Evolutionary conservation across 805 yeast species (phyloP).

Genomic region (Sugiyamaella valdiviana): DNA sequence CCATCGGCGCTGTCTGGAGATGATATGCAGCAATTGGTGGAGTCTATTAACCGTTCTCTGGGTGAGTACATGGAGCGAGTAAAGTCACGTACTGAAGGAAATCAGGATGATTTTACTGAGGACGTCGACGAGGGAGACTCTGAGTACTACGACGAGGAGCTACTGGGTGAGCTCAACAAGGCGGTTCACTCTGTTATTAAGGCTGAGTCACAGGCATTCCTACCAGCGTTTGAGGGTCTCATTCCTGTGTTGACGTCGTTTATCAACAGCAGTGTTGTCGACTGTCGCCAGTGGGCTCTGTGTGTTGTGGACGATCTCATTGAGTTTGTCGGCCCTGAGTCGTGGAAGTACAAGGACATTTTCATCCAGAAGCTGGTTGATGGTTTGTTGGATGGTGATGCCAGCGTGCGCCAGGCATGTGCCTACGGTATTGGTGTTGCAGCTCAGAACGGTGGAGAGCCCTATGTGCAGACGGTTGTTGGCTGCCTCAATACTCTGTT

Average conservation of each 20-base stretch:
- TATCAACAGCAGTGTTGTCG: constrained; percentile 60
- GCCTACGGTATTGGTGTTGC: constrained; percentile 79
- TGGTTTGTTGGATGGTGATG: constrained; percentile 39
- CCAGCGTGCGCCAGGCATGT: constrained; percentile 81
- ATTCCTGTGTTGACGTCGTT: constrained; percentile 58
- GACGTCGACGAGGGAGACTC: constrained; percentile 78
- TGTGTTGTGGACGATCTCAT: constrained; percentile 74
- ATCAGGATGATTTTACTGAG: constrained; percentile 61
- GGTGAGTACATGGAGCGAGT: constrained; percentile 66
- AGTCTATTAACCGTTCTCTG: constrained; percentile 54
- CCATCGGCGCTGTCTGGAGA: constrained; percentile 46
- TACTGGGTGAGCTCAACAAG: constrained; percentile 78
- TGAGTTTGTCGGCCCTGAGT: constrained; percentile 68
- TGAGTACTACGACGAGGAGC: constrained; percentile 82
- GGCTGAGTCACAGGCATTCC: constrained; percentile 49
- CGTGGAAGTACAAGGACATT: constrained; percentile 56
- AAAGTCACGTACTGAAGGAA: constrained; percentile 36
- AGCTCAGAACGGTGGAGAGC: constrained; percentile 70
- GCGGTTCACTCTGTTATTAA: constrained; percentile 66
- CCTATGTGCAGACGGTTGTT: constrained; percentile 56
- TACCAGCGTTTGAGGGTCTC: constrained; percentile 53
- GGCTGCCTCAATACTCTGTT: constrained; percentile 70
- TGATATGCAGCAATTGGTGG: constrained; percentile 48
- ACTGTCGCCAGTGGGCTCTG: constrained; percentile 68
- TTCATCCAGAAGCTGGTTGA: constrained; percentile 62